Conservation (phyloP, 305 asterid genomes). For the Fraxinus velutina region DNA sequence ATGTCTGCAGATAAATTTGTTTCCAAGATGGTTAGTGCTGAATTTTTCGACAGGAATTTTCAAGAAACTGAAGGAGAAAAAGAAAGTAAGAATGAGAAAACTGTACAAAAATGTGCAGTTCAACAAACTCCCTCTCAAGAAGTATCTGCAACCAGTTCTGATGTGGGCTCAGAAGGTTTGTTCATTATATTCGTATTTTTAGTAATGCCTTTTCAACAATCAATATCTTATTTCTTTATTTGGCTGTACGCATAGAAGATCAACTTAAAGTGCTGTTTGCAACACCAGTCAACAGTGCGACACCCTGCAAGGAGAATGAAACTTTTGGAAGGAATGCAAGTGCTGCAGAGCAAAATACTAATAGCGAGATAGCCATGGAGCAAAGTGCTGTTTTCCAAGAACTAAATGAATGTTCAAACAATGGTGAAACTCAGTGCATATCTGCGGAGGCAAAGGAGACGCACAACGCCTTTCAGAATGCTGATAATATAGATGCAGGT, state of each 20-base stretch:
- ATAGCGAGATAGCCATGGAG: neutral
- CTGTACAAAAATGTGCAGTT: neutral
- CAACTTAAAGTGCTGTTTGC: conserved; percentile 36
- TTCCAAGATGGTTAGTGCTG: conserved; percentile 2
- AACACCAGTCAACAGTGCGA: conserved; percentile 30
- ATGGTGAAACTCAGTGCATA: conserved; percentile 12
- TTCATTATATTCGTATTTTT: neutral
- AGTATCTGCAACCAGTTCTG: conserved; percentile 10
- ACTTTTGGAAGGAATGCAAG: conserved; percentile 14
- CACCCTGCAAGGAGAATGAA: conserved; percentile 22
- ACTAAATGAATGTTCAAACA: conserved; percentile 7
- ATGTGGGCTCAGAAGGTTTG: conserved; percentile 1
- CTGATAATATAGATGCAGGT: conserved; percentile 22
- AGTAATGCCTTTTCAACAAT: conserved; percentile 2
- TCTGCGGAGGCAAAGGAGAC: conserved; percentile 22
- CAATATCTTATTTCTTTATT: conserved; percentile 17
- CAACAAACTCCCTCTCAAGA: conserved; percentile 4
- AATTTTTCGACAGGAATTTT: conserved; percentile 19
- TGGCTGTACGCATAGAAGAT: conserved; percentile 29
- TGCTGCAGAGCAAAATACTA: conserved; percentile 12
- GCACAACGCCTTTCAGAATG: conserved; percentile 12
- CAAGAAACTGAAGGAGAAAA: conserved; percentile 29
- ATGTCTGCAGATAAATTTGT: conserved; percentile 14
- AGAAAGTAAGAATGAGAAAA: conserved; percentile 15
- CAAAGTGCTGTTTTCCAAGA: conserved; percentile 3